Conservation (phyloP, 768 basidiomycete genomes). For the Mycena metata region DNA sequence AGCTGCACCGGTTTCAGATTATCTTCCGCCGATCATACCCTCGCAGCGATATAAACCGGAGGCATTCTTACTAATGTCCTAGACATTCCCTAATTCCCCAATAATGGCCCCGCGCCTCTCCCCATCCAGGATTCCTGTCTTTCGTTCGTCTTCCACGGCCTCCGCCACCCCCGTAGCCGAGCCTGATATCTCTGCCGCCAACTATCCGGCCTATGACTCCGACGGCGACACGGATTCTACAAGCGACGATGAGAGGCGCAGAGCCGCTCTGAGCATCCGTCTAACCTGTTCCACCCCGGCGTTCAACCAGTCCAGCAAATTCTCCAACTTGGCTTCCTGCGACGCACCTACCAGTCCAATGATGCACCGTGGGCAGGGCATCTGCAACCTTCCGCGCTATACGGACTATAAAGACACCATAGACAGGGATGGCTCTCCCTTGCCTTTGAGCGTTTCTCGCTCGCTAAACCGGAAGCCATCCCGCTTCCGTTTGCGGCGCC, state of each 20-base stretch:
- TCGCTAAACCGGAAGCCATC: slow-evolving; percentile 6
- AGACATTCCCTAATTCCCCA: not conserved
- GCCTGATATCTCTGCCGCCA: not conserved
- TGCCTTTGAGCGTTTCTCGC: not conserved
- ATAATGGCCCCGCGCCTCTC: slow-evolving; percentile 5
- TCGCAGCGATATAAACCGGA: not conserved
- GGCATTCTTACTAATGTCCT: not conserved
- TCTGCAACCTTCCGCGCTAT: slow-evolving; percentile 13
- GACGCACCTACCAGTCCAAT: not conserved
- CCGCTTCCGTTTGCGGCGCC: slow-evolving; percentile 10
- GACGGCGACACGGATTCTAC: not conserved
- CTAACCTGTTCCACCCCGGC: slow-evolving; percentile 24
- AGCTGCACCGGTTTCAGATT: slow-evolving; percentile 10
- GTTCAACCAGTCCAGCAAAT: slow-evolving; percentile 33
- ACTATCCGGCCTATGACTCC: not conserved
- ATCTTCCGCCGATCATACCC: slow-evolving; percentile 18
- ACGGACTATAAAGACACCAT: slow-evolving; percentile 14
- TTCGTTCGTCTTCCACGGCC: slow-evolving; percentile 18
- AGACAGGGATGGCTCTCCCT: not conserved
- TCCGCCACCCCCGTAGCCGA: not conserved
- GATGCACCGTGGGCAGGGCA: slow-evolving; percentile 23
- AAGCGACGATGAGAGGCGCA: not conserved
- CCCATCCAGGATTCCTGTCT: slow-evolving; percentile 14
- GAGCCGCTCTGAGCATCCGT: slow-evolving; percentile 11
- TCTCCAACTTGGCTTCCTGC: not conserved